Evolutionary conservation across 2,329 filamentous ascomycete genomes (phyloP).

Genomic region (Alternaria triticina): DNA sequence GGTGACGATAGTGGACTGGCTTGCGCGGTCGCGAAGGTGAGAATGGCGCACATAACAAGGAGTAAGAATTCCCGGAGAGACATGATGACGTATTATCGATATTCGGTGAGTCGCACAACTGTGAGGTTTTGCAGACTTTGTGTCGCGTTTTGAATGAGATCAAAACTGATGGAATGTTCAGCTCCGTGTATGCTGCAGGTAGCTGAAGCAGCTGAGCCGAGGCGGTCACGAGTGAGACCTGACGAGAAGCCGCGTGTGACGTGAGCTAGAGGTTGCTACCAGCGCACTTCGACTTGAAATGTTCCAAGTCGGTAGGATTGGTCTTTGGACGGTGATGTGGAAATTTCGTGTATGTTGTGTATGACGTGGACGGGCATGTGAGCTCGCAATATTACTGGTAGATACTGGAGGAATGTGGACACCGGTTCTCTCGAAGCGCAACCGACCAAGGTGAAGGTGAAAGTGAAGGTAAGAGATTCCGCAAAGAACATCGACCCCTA

Average conservation of each 20-base stretch:
- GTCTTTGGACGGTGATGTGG: not conserved
- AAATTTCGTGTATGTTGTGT: not conserved
- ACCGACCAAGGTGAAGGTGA: not conserved
- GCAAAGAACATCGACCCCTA: not conserved
- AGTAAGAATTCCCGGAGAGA: not conserved
- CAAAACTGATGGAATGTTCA: not conserved
- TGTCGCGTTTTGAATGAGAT: not conserved
- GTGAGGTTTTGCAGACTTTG: not conserved
- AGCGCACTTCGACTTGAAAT: not conserved
- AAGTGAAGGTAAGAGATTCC: not conserved
- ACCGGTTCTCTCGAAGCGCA: not conserved
- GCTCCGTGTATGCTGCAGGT: not conserved
- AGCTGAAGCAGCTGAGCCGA: not conserved
- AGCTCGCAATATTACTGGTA: not conserved
- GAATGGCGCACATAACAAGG: not conserved
- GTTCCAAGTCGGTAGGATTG: not conserved
- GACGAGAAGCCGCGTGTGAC: not conserved
- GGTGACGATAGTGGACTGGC: not conserved
- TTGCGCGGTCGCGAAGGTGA: not conserved
- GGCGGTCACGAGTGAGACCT: not conserved
- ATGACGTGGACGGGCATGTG: not conserved
- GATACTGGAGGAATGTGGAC: not conserved
- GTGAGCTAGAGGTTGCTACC: not conserved
- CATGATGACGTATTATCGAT: not conserved
- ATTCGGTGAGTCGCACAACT: not conserved